Percentiles rank a stretch among this genome's conserved stretches.
Evolutionary conservation across 1,284 basidiomycete species (phyloP).

Genomic region (Albatrellus sp.): DNA sequence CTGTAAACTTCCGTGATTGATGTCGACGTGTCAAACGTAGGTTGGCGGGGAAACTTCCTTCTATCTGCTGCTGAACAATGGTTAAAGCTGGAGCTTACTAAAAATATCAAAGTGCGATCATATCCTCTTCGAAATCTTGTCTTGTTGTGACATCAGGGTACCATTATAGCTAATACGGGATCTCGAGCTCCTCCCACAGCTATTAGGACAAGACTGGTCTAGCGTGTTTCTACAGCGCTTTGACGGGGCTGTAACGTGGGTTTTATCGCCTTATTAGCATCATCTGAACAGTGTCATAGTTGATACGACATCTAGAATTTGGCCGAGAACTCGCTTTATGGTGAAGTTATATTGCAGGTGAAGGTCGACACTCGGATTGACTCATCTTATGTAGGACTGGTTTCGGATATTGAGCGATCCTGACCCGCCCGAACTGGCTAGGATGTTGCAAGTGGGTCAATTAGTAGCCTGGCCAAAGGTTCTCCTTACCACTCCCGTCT

Average conservation of each 20-base stretch:
- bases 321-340: slow-evolving; percentile 70
- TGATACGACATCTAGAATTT: slow-evolving; percentile 46
- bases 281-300: slow-evolving; percentile 8
- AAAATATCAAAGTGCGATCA: slow-evolving; percentile 72
- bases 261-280: slow-evolving; percentile 8
- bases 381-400: slow-evolving; percentile 9
- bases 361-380: background rate
- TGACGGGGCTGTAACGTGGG: slow-evolving; percentile 73
- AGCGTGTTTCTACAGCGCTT: slow-evolving; percentile 88
- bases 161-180: slow-evolving; percentile 70
- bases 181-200: slow-evolving; percentile 78
- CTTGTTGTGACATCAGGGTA: background rate
- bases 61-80: slow-evolving; percentile 87
- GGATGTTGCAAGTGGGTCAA: slow-evolving; percentile 81
- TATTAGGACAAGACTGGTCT: slow-evolving; percentile 91
- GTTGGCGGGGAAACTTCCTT: slow-evolving; percentile 94
- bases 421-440: slow-evolving; percentile 60
- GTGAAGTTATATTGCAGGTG: slow-evolving; percentile 22
- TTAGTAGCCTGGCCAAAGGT: slow-evolving; percentile 95
- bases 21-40: slow-evolving; percentile 21
- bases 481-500: slow-evolving; percentile 9
- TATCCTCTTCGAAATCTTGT: background rate
- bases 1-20: background rate
- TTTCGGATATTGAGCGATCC: slow-evolving; percentile 72
- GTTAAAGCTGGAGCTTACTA: slow-evolving; percentile 87